A percentile compares a stretch with the other conserved stretches of the same genome.
phyloP scores from a whole-genome alignment of 768 basidiomycete genomes.

The Collybia sp. region DNA sequence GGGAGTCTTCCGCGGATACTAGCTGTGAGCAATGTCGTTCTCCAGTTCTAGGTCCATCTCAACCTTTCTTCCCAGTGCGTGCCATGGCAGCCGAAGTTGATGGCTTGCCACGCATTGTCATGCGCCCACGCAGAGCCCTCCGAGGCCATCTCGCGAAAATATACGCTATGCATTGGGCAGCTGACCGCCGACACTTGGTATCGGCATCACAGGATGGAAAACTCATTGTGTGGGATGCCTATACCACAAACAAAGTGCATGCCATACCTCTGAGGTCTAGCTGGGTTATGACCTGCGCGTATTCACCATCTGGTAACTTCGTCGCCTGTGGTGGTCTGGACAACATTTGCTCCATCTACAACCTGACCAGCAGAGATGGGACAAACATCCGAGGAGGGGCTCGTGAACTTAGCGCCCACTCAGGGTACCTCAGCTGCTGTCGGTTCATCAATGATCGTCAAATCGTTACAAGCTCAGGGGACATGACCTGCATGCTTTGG shows the following conservation, averaged over 20 bases:
- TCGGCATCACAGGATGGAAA: conserved; percentile 99
- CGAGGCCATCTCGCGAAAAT: conserved; percentile 99
- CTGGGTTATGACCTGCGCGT: conserved; percentile 99
- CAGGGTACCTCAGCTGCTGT: conserved; percentile 97
- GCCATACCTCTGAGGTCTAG: conserved; percentile 96
- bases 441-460: conserved; percentile 98
- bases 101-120: conserved; percentile 91
- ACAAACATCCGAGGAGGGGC: conserved; percentile 75
- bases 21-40: conserved; percentile 61
- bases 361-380: conserved; percentile 78
- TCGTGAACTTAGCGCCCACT: conserved; percentile 94
- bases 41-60: background rate
- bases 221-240: conserved; percentile 99
- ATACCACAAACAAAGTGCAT: conserved; percentile 99
- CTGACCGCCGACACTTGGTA: conserved; percentile 94
- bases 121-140: conserved; percentile 93
- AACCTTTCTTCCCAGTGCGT: conserved; percentile 55
- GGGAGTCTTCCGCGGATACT: conserved; percentile 96
- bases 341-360: conserved; percentile 99
- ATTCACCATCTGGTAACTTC: conserved; percentile 94
- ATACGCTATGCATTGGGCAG: conserved; percentile 99
- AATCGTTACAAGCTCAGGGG: conserved; percentile 96
- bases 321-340: conserved; percentile 99
- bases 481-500: conserved; percentile 99
- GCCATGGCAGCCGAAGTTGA: conserved; percentile 99